A percentile compares a stretch with the other conserved stretches of the same genome.
These are phyloP conservation scores for Corchorus capsularis DNA, from an alignment of 345 rosid genomes.

Conservation along the genomic window DNA sequence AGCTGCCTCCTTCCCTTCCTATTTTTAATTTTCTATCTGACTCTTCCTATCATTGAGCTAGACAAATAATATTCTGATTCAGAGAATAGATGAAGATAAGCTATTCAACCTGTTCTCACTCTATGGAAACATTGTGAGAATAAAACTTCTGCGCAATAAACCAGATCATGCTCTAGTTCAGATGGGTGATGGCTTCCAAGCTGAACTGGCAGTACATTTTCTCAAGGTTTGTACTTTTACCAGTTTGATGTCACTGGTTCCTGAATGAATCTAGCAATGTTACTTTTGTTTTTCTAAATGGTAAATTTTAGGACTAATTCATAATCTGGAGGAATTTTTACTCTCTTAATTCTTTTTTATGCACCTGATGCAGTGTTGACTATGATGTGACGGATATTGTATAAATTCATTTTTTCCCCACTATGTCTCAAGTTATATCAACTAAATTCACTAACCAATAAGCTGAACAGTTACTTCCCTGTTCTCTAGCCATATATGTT, in stretches of 20 bases:
- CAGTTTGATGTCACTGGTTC: background rate
- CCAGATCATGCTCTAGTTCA: conserved; percentile 98
- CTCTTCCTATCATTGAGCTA: conserved; percentile 11
- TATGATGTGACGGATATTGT: background rate
- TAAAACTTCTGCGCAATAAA: conserved; percentile 91
- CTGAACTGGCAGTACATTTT: conserved; percentile 96
- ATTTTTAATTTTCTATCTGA: background rate
- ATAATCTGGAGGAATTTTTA: background rate
- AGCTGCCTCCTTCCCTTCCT: background rate
- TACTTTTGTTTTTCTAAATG: background rate
- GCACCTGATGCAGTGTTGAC: background rate
- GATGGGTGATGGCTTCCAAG: conserved; percentile 98
- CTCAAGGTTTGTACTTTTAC: conserved; percentile 59
- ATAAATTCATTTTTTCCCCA: background rate
- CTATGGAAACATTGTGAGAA: conserved; percentile 92
- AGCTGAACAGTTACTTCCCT: background rate
- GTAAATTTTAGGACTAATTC: background rate
- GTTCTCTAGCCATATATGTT: background rate
- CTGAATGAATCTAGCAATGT: background rate
- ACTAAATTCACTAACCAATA: background rate
- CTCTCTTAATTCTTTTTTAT: background rate
- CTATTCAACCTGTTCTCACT: conserved; percentile 94
- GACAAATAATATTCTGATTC: conserved; percentile 29
- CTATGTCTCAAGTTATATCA: background rate
- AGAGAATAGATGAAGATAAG: conserved; percentile 91